A percentile compares a stretch with the other conserved stretches of the same genome.
Conservation (phyloP, 768 basidiomycete species). For the Clavaria fumosa region DNA sequence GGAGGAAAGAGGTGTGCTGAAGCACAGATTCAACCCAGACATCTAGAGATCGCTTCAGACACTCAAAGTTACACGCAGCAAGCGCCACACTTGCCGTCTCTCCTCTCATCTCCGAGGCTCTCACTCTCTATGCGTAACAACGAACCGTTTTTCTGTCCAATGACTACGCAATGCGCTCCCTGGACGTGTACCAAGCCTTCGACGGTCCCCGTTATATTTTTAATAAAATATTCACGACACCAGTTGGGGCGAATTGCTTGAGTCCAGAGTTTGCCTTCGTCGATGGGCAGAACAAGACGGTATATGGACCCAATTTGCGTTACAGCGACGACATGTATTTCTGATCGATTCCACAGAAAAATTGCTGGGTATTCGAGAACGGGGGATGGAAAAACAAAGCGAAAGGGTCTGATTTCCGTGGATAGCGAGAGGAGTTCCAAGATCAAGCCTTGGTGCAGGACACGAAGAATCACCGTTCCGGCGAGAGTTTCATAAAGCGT, state of each 20-base stretch:
- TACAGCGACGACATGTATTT: constrained; percentile 58
- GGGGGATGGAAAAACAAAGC: constrained; percentile 62
- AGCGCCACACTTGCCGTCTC: constrained; percentile 36
- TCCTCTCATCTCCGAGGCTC: constrained; percentile 33
- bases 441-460: constrained; percentile 58
- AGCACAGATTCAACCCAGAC: constrained; percentile 55
- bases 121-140: constrained; percentile 59
- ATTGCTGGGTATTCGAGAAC: constrained; percentile 52
- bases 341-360: constrained; percentile 34
- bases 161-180: constrained; percentile 47
- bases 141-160: constrained; percentile 44
- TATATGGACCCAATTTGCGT: constrained; percentile 58
- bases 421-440: constrained; percentile 68
- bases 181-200: constrained; percentile 47
- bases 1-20: constrained; percentile 52
- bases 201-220: constrained; percentile 29
- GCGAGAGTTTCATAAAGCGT: constrained; percentile 39
- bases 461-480: constrained; percentile 56
- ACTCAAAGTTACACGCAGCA: background rate
- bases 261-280: constrained; percentile 41
- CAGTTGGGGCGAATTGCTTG: constrained; percentile 36
- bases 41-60: constrained; percentile 25
- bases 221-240: constrained; percentile 55
- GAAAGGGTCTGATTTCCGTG: constrained; percentile 45
- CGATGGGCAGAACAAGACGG: constrained; percentile 50